Base-by-base conservation (phyloP, 441 rosid genomes). In the Adansonia rubrostipa region DNA sequence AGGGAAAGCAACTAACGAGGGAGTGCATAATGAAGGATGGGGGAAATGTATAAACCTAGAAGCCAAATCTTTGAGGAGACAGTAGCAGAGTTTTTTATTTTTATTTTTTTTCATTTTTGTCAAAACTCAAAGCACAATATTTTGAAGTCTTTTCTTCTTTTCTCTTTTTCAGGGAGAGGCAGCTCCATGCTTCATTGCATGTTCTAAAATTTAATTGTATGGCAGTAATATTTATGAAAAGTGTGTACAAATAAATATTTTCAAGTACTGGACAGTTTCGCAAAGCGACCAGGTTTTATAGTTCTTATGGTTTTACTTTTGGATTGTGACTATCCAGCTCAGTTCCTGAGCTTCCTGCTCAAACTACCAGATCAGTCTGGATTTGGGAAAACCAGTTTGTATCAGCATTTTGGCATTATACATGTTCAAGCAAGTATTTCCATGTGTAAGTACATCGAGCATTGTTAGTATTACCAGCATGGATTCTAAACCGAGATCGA, bases 401-500 rank as follows among this genome's bases (percentile, higher is more conserved):
- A 53, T 53, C 62, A 33, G 20, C 28, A 9, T 42, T 72, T 72
- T 72, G 54, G 44, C 57, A 50, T 17, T 44, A 44, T 70, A 70
- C 44, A 22, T 48, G n/a, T 50, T 48, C 58, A 24, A 14, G 74
- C 74, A 48, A 70, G 53, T 58, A 40, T 57, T 58, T 42, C 17
- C 77, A 44, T 19, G 33, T 75, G 9, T 15, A 45, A 33, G 60
- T n/a, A 33, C 17, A 20, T 24, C 13, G 6, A 42, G 22, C 73
- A 77, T 77, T 61, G 5, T 75, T 72, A 54, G 73, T 54, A 72
- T 54, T 72, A 54, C 33, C 19, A 72, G n/a, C 33, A 36, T 54
- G 75, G 75, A 54, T 54, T 72, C 64, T 36, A n/a, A 74, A 56
- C 20, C 15, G 42, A 73, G 72, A 61, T 64, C 20, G 79, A 56